Base-by-base conservation (phyloP, 2,329 filamentous ascomycete species). In the Hypoxylon sp. region DNA sequence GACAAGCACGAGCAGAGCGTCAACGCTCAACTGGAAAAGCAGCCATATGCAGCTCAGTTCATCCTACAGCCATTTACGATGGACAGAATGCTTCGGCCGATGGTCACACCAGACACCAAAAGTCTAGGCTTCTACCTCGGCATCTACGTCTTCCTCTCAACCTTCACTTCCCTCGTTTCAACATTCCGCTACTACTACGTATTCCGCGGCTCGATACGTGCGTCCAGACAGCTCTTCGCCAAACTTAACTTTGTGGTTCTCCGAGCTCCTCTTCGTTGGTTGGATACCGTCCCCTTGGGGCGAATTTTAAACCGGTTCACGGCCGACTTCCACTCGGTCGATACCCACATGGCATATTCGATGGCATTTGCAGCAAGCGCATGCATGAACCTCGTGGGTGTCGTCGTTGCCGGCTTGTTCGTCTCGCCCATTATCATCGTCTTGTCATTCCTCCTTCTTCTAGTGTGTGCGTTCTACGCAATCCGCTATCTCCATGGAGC, bases 261-360 rank as follows among this genome's bases (percentile, higher is more conserved):
- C 2, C 86, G 90, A 16, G 89, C 91, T 4, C 91, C 91, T 1
- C 81, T 94, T n/a, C 83, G 91, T 65, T 93, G 91, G 90, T 83
- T 95, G 36, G 92, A 95, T 73, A 94, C 91, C 0, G 89, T 93
- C 0, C 92, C 92, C 0, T 82, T 93, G 1, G 92, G 92, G 1
- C 86, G 92, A 46, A 87, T 94, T 36, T 81, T 94, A 18, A 95
- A 95, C 78, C 85, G 92, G 1, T 93, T 94, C 75, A 93, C 91
- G 0, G 83, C 89, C 2, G 92, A 95, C 77, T 93, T 95, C 76
- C 87, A 89, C 70, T 84, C 88, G 40, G 85, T 94, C 50, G 92
- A 95, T 77, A 88, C 85, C 5, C 83, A 86, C 33, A 80, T 93
- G 51, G 86, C 88, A 5, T 85, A 85, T 69, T 86, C 91, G 52